A percentile compares a stretch with the other conserved stretches of the same genome.
These are phyloP conservation scores for Lizonia empirigonia DNA, from an alignment of 2,329 filamentous ascomycete species.

Conservation along the genomic window DNA sequence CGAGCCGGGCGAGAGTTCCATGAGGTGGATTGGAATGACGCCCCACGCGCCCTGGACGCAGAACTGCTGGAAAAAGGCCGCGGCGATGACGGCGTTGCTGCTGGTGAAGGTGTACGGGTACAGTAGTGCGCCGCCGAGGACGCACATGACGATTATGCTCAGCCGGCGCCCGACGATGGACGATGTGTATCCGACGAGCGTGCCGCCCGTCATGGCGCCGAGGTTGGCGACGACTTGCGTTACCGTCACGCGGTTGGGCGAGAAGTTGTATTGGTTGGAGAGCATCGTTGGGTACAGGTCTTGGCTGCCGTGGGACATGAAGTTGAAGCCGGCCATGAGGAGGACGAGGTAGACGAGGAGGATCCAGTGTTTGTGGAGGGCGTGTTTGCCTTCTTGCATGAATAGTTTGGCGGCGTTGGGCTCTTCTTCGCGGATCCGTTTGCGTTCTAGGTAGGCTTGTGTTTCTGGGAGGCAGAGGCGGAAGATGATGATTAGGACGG, in stretches of 20 bases:
- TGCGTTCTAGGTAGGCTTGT: conserved; percentile 69
- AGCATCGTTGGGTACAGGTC: conserved; percentile 68
- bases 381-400: conserved; percentile 76
- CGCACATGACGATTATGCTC: conserved; percentile 55
- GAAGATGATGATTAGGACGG: conserved; percentile 79
- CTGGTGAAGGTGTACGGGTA: conserved; percentile 81
- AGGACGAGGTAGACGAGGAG: conserved; percentile 81
- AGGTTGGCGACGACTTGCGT: conserved; percentile 58
- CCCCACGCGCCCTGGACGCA: conserved; percentile 54
- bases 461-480: conserved; percentile 82
- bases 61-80: conserved; percentile 76
- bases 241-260: conserved; percentile 53
- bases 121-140: conserved; percentile 74
- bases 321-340: conserved; percentile 90
- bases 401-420: conserved; percentile 70
- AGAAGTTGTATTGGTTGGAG: conserved; percentile 63
- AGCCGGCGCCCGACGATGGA: conserved; percentile 56
- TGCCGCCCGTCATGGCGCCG: conserved; percentile 56
- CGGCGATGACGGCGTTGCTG: conserved; percentile 70
- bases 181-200: conserved; percentile 53
- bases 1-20: conserved; percentile 74
- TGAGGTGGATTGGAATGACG: conserved; percentile 68
- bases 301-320: conserved; percentile 81
- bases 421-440: conserved; percentile 64
- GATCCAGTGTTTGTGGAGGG: conserved; percentile 79